These are phyloP conservation scores for Daldinia sp. DNA, from an alignment of 2,329 filamentous ascomycete species.

Conservation along the genomic window DNA sequence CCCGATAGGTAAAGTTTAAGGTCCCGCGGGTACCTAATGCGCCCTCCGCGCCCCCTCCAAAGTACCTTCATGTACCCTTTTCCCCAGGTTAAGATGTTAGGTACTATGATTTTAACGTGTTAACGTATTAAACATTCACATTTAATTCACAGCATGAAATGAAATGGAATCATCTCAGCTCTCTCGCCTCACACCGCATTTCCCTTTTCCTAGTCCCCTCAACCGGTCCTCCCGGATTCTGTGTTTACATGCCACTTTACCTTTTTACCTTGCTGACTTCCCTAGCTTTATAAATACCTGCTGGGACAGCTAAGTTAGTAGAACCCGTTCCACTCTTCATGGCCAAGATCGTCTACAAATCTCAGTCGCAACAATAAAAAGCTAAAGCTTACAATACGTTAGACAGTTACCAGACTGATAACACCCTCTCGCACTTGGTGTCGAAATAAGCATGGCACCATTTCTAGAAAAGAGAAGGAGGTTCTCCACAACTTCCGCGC, in stretches of 20 bases:
- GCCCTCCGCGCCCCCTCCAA: background rate
- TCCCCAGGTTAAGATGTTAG: background rate
- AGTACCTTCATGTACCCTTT: background rate
- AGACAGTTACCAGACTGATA: conserved; percentile 16
- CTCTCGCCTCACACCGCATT: conserved; percentile 25
- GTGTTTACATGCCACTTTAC: background rate
- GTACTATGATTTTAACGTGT: background rate
- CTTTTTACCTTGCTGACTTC: background rate
- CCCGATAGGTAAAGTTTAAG: background rate
- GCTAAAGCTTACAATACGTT: background rate
- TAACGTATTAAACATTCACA: background rate
- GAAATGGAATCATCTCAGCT: conserved; percentile 13
- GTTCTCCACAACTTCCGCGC: conserved; percentile 40
- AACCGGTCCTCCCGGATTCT: conserved; percentile 18
- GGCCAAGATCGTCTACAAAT: background rate
- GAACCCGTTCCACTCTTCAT: background rate
- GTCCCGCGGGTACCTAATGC: background rate
- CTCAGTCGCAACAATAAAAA: background rate
- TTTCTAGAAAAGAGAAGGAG: conserved; percentile 31
- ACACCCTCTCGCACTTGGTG: conserved; percentile 11
- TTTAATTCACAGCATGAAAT: background rate
- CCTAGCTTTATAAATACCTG: conserved; percentile 1
- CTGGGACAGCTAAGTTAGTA: background rate
- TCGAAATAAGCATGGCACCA: conserved; percentile 32
- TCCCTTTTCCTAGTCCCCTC: conserved; percentile 16